Conservation (phyloP, 116 monocot genomes). For the Cymodocea nodosa region DNA sequence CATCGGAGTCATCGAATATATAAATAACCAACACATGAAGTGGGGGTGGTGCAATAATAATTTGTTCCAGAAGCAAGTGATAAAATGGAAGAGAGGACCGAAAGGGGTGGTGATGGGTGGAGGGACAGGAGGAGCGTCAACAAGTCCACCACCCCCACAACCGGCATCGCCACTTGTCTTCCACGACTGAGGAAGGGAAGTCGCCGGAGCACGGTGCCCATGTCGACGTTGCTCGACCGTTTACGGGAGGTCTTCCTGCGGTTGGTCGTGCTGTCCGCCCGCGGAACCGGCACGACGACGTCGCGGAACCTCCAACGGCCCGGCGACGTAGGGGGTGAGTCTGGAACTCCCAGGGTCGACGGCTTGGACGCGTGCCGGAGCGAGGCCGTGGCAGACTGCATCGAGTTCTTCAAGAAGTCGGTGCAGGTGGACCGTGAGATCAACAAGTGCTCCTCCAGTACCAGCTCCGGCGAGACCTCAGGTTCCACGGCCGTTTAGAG, state of each 20-base stretch:
- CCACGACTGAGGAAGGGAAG: constrained; percentile 1
- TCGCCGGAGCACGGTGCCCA: constrained; percentile 1
- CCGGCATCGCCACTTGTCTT: neutral
- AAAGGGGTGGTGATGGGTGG: neutral
- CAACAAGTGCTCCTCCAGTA: neutral
- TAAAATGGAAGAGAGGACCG: constrained; percentile 1
- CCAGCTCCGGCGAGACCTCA: neutral
- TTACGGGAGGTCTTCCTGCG: constrained; percentile 21
- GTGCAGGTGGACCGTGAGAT: neutral
- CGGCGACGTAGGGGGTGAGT: neutral
- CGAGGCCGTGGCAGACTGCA: constrained; percentile 44
- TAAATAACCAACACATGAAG: too few relatives aligned
- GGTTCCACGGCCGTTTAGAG: neutral
- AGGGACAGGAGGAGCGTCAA: neutral
- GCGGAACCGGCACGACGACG: too few relatives aligned
- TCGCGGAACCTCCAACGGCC: neutral
- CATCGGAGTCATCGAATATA: too few relatives aligned
- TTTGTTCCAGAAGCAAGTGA: neutral
- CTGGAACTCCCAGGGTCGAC: neutral
- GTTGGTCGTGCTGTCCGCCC: constrained; percentile 21
- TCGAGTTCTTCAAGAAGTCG: constrained; percentile 52
- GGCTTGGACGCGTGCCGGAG: constrained; percentile 20
- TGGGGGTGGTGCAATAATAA: neutral
- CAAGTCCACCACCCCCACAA: too few relatives aligned
- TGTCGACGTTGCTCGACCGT: constrained; percentile 21